Conservation (phyloP, 129 eudicot species). For the Chrysanthemum seticuspe region DNA sequence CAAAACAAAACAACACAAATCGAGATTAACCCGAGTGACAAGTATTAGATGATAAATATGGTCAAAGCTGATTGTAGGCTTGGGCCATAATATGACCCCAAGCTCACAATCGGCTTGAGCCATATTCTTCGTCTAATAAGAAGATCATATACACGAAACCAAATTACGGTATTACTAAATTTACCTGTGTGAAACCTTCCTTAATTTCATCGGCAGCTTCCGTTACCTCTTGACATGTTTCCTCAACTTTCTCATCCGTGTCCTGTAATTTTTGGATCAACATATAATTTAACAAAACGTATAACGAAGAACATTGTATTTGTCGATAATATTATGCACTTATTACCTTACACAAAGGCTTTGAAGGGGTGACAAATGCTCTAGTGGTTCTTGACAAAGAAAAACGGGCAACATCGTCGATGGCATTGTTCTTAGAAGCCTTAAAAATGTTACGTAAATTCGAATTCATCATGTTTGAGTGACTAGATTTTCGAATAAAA, state of each 20-base stretch:
- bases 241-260: slow-evolving; percentile 38
- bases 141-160: background rate
- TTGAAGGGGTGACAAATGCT: slow-evolving; percentile 38
- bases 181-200: slow-evolving; percentile 44
- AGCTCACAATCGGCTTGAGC: too few relatives aligned
- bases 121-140: too few relatives aligned
- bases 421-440: slow-evolving; percentile 17
- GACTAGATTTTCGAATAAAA: too few relatives aligned
- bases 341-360: slow-evolving; percentile 32
- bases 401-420: background rate
- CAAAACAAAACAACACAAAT: background rate
- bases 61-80: too few relatives aligned
- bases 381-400: slow-evolving; percentile 21
- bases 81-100: too few relatives aligned
- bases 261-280: slow-evolving; percentile 6
- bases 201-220: slow-evolving; percentile 53
- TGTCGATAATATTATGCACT: background rate
- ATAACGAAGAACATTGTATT: background rate
- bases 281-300: background rate
- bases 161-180: background rate
- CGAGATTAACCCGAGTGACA: background rate
- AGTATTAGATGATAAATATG: too few relatives aligned
- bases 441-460: slow-evolving; percentile 12
- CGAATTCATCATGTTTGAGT: slow-evolving; percentile 25
- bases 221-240: slow-evolving; percentile 46